Base-by-base conservation (phyloP, 2,329 filamentous ascomycete species). In the Aspergillus ochraceus region DNA sequence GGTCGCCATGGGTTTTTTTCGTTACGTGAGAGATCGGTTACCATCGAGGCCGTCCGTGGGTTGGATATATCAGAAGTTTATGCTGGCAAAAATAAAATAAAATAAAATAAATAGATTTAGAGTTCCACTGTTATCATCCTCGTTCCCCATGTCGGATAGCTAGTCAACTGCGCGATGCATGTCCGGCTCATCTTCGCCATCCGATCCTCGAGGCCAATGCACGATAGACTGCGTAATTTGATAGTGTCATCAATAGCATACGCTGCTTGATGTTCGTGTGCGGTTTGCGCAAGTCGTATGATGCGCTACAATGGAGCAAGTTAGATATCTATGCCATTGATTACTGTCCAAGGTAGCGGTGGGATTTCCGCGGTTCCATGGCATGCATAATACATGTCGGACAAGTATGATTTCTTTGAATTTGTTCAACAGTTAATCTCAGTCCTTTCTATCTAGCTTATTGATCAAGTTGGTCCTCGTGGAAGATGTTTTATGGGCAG, bases 61-160 rank as follows among this genome's bases (percentile, higher is more conserved):
- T 59, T 45, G 60, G 60, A 63, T 61, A 58, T 56, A 63, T 63
- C 60, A 55, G 53, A 58, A 47, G 50, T 26, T n/a, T 24, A 26
- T 14, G n/a, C 26, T 14, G 45, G 12, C 6, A 22, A 47, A 22
- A n/a, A 42, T 42, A 36, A 10, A 36, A 6, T 17, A 36, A 12
- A 36, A 36, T 12, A 36, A 14, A 36, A 17, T 36, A 12, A 36
- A 5, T 36, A 14, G 11, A 42, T 42, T 42, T n/a, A 42, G 17
- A 42, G 36, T 19, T 42, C 36, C 45, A 12, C 49, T 19, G 32
- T 24, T 42, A 54, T 51, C 32, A 26, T 54, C 19, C 49, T 58
- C 39, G 36, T 59, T 58, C 52, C 36, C 26, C 17, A 22, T 42
- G 36, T 42, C 36, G 6, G 36, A 46, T 53, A 11, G 6, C 22